phyloP scores from a whole-genome alignment of 1,284 basidiomycete genomes.

The Chondrostereum purpureum region DNA sequence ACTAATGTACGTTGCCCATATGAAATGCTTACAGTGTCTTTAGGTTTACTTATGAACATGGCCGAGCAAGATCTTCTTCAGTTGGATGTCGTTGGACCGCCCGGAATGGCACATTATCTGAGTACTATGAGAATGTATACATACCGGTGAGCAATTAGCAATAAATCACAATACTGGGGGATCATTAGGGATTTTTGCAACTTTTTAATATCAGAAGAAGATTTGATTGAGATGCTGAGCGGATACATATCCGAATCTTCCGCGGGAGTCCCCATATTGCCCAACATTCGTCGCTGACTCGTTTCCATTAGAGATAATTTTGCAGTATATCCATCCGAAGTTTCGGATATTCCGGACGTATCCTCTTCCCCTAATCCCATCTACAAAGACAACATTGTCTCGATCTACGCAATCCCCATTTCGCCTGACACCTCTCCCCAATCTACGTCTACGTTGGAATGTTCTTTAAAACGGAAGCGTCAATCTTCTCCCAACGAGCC shows the following conservation, averaged over 20 bases:
- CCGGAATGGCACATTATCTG: conserved; percentile 62
- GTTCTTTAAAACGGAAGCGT: conserved; percentile 40
- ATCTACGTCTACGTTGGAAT: conserved; percentile 15
- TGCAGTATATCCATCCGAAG: conserved; percentile 41
- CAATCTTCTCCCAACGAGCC: conserved; percentile 26
- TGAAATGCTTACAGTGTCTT: conserved; percentile 5
- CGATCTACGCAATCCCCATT: conserved; percentile 58
- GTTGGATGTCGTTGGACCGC: conserved; percentile 66
- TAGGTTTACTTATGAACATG: conserved; percentile 78
- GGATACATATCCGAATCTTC: too few species aligned
- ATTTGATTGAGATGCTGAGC: too few species aligned
- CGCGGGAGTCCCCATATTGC: too few species aligned
- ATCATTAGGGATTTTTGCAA: too few species aligned
- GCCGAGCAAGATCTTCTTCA: conserved; percentile 63
- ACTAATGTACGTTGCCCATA: conserved; percentile 5
- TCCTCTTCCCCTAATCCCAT: conserved; percentile 29
- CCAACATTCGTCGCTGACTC: too few species aligned
- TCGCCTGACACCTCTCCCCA: conserved; percentile 21
- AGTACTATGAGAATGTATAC: conserved; percentile 65
- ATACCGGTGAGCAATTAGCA: conserved; percentile 44
- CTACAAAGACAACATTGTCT: conserved; percentile 59
- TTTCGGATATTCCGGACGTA: conserved; percentile 24
- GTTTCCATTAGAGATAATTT: conserved; percentile 45
- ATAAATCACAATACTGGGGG: too few species aligned
- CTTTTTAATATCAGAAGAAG: too few species aligned